phyloP scores from a whole-genome alignment of 768 basidiomycete species.

The Calocybe cyanea region DNA sequence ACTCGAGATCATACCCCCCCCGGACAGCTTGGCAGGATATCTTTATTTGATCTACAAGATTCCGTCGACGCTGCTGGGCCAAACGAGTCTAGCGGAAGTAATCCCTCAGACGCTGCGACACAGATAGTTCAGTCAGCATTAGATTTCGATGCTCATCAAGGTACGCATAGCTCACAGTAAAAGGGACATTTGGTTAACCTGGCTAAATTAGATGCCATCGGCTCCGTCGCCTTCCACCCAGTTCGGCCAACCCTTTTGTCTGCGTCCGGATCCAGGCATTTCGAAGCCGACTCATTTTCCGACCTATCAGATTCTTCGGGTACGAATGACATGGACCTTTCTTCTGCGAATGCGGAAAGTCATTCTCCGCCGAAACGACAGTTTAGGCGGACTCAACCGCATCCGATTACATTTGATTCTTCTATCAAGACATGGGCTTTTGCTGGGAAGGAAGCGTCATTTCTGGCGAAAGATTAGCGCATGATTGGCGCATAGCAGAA shows the following conservation, averaged over 20 bases:
- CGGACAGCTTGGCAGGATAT: constrained; percentile 53
- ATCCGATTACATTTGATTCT: constrained; percentile 28
- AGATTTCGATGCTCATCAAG: constrained; percentile 52
- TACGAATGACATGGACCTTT: constrained; percentile 21
- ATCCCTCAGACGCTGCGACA: no score
- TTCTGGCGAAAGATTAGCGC: background rate
- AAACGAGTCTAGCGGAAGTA: no score
- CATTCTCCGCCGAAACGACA: background rate
- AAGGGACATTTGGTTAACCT: background rate
- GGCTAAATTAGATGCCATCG: constrained; percentile 58
- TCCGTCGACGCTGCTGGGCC: constrained; percentile 9
- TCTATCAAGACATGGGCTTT: constrained; percentile 32
- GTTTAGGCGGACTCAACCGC: constrained; percentile 11
- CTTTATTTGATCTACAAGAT: constrained; percentile 49
- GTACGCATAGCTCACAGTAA: constrained; percentile 29
- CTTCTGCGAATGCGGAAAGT: constrained; percentile 15
- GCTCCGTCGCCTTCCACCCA: constrained; percentile 74
- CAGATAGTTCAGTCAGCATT: constrained; percentile 22
- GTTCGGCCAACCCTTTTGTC: constrained; percentile 54
- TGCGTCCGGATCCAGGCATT: constrained; percentile 77
- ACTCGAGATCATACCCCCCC: background rate
- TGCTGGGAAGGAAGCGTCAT: background rate
- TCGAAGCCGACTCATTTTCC: constrained; percentile 22
- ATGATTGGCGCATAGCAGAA: no score
- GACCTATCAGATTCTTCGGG: constrained; percentile 25